phyloP scores from a whole-genome alignment of 768 basidiomycete species.

The Tylopilus sp. region DNA sequence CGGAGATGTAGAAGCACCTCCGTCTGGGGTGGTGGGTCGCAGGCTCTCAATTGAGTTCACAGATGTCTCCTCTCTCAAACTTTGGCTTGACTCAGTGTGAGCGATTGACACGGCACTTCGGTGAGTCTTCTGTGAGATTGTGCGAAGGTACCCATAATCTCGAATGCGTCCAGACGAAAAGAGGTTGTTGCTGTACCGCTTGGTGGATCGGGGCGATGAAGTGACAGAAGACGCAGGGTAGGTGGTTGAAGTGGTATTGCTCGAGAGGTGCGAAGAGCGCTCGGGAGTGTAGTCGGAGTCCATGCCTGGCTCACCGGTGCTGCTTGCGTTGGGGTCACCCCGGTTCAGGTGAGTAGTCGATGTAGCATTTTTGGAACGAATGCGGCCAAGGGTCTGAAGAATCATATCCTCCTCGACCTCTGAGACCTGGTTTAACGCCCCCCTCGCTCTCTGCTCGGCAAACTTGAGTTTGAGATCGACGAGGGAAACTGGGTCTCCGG shows the following conservation, averaged over 20 bases:
- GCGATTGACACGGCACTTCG: conserved; percentile 41
- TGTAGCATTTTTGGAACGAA: conserved; percentile 38
- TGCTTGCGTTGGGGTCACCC: conserved; percentile 16
- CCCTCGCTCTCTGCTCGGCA: conserved; percentile 73
- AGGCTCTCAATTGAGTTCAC: conserved; percentile 45
- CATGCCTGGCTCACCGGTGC: conserved; percentile 13
- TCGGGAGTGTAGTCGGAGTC: conserved; percentile 34
- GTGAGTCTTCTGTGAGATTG: conserved; percentile 43
- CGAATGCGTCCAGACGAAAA: conserved; percentile 79
- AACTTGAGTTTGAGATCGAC: conserved; percentile 64
- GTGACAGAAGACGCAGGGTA: conserved; percentile 39
- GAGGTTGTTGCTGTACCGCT: conserved; percentile 83
- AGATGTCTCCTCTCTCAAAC: conserved; percentile 45
- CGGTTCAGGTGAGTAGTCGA: conserved; percentile 17
- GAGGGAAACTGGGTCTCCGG: conserved; percentile 63
- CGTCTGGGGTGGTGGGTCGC: conserved; percentile 57
- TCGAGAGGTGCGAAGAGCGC: conserved; percentile 33
- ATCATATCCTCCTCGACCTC: conserved; percentile 87
- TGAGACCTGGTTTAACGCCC: conserved; percentile 63
- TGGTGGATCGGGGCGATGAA: conserved; percentile 47
- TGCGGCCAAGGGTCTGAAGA: conserved; percentile 61
- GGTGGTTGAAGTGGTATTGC: conserved; percentile 37
- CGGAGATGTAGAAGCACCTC: conserved; percentile 37
- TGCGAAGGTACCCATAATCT: conserved; percentile 70
- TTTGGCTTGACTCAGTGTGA: conserved; percentile 42